phyloP scores from a whole-genome alignment of 202 grass and related monocot genomes.

The Digitaria exilis region DNA sequence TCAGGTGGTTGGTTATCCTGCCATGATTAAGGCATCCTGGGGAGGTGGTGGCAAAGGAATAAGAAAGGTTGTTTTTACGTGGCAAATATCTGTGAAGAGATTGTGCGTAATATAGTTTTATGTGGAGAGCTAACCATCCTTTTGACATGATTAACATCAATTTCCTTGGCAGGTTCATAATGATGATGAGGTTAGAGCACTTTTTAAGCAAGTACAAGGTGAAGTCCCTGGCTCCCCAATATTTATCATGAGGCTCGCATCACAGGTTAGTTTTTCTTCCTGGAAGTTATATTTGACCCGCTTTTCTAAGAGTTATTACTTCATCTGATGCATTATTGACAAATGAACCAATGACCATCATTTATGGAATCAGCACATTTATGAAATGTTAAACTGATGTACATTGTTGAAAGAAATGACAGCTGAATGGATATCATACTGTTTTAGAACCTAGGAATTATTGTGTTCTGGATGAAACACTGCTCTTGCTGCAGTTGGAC shows the following conservation, averaged over 20 bases:
- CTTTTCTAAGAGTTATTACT: constrained; percentile 11
- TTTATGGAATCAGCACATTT: not conserved
- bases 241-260: constrained; percentile 87
- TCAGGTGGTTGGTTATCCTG: constrained; percentile 78
- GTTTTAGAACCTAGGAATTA: not conserved
- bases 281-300: not conserved
- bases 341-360: no score
- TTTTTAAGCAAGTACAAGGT: constrained; percentile 94
- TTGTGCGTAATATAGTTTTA: constrained; percentile 29
- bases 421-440: not conserved
- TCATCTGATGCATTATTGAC: no score
- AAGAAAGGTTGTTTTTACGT: constrained; percentile 63
- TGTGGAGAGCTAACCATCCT: not conserved
- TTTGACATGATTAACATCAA: constrained; percentile 26
- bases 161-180: constrained; percentile 63
- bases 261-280: constrained; percentile 59
- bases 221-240: constrained; percentile 88
- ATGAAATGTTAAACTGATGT: not conserved
- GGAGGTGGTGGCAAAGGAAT: constrained; percentile 90
- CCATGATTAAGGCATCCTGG: constrained; percentile 91
- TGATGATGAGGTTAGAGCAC: constrained; percentile 73
- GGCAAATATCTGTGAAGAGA: not conserved
- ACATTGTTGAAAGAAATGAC: not conserved
- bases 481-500: not conserved
- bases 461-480: not conserved